These are phyloP conservation scores for Aspergillus diversus DNA, from an alignment of 495 filamentous ascomycete genomes.

Conservation along the genomic window DNA sequence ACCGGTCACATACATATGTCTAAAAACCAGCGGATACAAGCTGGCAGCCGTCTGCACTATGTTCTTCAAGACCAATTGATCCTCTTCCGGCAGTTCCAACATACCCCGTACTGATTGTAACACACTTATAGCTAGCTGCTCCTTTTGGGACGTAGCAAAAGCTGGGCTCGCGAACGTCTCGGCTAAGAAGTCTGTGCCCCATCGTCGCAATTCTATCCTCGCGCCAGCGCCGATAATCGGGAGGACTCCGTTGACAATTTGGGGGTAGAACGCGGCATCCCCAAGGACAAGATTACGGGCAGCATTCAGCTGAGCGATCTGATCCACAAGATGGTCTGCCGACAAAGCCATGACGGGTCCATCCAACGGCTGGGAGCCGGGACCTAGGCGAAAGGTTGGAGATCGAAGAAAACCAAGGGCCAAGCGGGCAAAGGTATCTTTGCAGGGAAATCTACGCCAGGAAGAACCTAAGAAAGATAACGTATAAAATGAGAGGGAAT, in stretches of 20 bases:
- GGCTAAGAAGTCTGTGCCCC: conserved; percentile 94
- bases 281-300: conserved; percentile 86
- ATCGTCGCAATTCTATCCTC: conserved; percentile 81
- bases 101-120: conserved; percentile 75
- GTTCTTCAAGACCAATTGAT: conserved; percentile 73
- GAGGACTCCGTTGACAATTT: conserved; percentile 86
- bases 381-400: conserved; percentile 6
- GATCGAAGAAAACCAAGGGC: conserved; percentile 5
- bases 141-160: conserved; percentile 72
- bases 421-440: background rate
- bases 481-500: background rate
- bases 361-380: conserved; percentile 12
- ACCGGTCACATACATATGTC: conserved; percentile 79
- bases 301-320: conserved; percentile 80
- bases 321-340: conserved; percentile 63
- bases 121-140: conserved; percentile 68
- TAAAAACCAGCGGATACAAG: conserved; percentile 88
- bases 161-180: conserved; percentile 92
- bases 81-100: conserved; percentile 72
- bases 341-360: conserved; percentile 47
- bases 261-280: conserved; percentile 81
- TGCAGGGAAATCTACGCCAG: conserved; percentile 20
- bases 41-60: conserved; percentile 84
- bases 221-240: conserved; percentile 81
- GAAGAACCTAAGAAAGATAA: conserved; percentile 4